Percentiles rank a stretch among this genome's conserved stretches.
Evolutionary conservation across 257 asterid species (phyloP).

Genomic region (Salvia splendens): DNA sequence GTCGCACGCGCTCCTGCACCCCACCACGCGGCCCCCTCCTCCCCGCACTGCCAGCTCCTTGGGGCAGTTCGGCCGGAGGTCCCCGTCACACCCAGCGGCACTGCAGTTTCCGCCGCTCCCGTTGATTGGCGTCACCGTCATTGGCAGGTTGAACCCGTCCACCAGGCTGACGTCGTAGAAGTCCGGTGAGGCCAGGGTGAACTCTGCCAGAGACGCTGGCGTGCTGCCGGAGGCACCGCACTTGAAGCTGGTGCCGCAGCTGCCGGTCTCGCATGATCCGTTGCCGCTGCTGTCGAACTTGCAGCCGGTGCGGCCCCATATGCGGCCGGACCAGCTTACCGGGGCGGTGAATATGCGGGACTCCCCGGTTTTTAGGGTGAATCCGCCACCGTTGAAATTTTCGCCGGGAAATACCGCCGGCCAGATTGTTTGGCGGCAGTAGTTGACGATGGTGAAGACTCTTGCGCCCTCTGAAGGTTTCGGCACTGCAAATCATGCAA

Average conservation of each 20-base stretch:
- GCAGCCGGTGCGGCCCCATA: conserved; percentile 94
- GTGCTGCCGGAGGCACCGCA: conserved; percentile 69
- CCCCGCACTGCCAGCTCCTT: conserved; percentile 57
- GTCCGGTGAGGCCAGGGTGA: conserved; percentile 63
- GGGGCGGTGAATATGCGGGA: conserved; percentile 68
- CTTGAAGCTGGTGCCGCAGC: conserved; percentile 65
- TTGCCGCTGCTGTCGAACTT: conserved; percentile 69
- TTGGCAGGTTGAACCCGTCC: conserved; percentile 85
- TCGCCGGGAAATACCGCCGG: conserved; percentile 82
- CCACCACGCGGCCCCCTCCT: conserved; percentile 57
- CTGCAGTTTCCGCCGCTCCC: conserved; percentile 77
- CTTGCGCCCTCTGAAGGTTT: conserved; percentile 53
- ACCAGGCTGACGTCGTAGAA: conserved; percentile 93
- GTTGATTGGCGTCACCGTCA: conserved; percentile 67
- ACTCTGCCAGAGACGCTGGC: conserved; percentile 85
- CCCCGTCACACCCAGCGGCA: conserved; percentile 72
- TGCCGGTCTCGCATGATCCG: conserved; percentile 77
- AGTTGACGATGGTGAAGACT: conserved; percentile 71
- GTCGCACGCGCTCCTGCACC: conserved; percentile 88
- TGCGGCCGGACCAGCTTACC: conserved; percentile 71
- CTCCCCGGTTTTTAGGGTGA: conserved; percentile 61
- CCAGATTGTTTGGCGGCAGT: conserved; percentile 87
- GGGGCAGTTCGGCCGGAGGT: conserved; percentile 66
- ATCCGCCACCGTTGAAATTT: conserved; percentile 76
- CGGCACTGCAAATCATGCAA: conserved; percentile 42